phyloP scores from a whole-genome alignment of 176 grass and related monocot species.

The Bothriochloa decipiens region DNA sequence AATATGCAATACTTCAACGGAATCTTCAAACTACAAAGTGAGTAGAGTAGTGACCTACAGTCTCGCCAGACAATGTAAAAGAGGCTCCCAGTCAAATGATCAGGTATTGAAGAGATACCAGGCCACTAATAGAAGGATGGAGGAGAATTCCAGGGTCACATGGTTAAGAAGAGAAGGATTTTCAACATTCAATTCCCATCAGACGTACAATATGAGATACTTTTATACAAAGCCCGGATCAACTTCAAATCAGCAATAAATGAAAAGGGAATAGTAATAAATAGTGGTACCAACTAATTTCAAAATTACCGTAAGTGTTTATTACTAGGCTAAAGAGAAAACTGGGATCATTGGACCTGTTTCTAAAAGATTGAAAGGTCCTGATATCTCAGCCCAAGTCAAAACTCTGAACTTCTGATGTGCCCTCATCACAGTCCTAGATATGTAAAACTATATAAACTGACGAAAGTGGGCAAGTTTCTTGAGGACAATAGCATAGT shows the following conservation, averaged over 20 bases:
- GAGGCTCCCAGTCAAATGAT: background rate
- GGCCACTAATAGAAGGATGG: slow-evolving; percentile 2
- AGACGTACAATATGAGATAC: slow-evolving; percentile 19
- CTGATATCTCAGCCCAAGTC: background rate
- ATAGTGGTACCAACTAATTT: background rate
- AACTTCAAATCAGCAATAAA: slow-evolving; percentile 13
- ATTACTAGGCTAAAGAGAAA: background rate
- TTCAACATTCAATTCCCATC: slow-evolving; percentile 3
- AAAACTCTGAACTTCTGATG: background rate
- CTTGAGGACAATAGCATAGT: background rate
- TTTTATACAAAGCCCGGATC: background rate
- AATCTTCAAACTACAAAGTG: background rate
- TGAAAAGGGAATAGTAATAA: background rate
- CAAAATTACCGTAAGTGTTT: background rate
- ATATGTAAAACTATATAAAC: background rate
- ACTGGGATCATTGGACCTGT: background rate
- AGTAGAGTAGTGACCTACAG: background rate
- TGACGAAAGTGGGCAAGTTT: background rate
- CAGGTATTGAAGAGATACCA: background rate
- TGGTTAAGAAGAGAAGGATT: slow-evolving; percentile 2
- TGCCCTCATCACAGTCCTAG: background rate
- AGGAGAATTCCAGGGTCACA: background rate
- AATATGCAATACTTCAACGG: slow-evolving; percentile 7
- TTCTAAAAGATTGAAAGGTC: background rate
- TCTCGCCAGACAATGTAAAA: background rate